phyloP scores from a whole-genome alignment of 169 alveolate species.

The Toxoplasma gondii region DNA sequence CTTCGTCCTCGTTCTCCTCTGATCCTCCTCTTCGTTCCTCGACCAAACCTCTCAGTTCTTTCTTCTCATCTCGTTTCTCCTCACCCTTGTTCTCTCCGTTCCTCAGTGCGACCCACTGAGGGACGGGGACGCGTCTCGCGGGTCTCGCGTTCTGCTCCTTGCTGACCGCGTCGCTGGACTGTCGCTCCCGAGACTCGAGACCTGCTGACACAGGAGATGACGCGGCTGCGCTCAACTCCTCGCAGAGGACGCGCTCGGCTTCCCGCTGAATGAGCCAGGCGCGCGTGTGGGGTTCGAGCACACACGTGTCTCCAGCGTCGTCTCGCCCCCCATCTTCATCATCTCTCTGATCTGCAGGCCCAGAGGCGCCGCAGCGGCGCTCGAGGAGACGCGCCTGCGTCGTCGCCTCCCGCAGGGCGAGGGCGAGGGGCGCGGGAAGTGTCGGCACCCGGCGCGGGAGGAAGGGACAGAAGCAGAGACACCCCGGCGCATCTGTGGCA shows the following conservation, averaged over 20 bases:
- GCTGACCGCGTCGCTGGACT: background rate
- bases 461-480: background rate
- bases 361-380: background rate
- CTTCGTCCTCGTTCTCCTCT: background rate
- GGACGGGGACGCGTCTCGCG: background rate
- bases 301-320: background rate
- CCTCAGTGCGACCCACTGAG: background rate
- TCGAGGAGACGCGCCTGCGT: conserved; percentile 12
- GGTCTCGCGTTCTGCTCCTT: no score
- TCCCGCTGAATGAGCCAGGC: background rate
- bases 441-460: background rate
- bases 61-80: background rate
- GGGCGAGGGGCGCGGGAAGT: background rate
- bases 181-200: no score
- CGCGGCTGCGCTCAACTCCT: no score
- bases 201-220: no score
- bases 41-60: background rate
- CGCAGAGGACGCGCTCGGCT: background rate
- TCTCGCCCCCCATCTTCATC: background rate
- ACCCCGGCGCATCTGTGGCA: background rate
- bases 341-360: background rate
- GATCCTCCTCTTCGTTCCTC: no score
- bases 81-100: background rate
- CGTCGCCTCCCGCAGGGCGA: conserved; percentile 14
- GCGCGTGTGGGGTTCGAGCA: background rate